phyloP scores from a whole-genome alignment of 108 stramenopile genomes.

The Cyclotella choctawhatcheeana region DNA sequence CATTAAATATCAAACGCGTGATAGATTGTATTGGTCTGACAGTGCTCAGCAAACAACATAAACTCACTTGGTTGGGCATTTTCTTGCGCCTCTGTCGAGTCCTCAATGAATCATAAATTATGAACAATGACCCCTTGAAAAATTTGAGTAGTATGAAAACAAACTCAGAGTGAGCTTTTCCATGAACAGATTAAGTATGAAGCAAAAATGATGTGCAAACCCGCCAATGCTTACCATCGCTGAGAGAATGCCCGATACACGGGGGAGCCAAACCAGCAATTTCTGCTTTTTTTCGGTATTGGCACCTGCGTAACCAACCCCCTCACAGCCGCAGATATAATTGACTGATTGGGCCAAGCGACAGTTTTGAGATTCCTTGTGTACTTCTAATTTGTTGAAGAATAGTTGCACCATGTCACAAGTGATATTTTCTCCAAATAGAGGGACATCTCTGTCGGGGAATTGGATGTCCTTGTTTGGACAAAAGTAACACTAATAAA shows the following conservation, averaged over 20 bases:
- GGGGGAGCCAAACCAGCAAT: slow-evolving; percentile 27
- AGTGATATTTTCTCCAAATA: slow-evolving; percentile 10
- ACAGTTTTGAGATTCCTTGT: slow-evolving; percentile 4
- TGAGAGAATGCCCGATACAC: slow-evolving; percentile 19
- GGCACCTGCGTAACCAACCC: slow-evolving; percentile 20
- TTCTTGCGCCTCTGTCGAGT: background rate
- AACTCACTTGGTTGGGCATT: background rate
- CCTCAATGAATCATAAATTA: slow-evolving; percentile 6
- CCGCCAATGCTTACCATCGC: background rate
- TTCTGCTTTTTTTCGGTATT: slow-evolving; percentile 13
- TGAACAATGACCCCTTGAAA: slow-evolving; percentile 10
- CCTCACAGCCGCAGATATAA: slow-evolving; percentile 35
- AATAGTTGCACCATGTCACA: slow-evolving; percentile 4
- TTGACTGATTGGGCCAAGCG: slow-evolving; percentile 23
- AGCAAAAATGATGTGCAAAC: background rate
- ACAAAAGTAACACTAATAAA: slow-evolving; percentile 11
- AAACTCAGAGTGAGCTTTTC: too few species aligned
- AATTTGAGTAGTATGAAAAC: too few species aligned
- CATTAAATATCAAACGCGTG: too few species aligned
- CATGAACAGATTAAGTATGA: background rate
- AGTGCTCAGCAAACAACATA: too few species aligned
- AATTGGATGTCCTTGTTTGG: slow-evolving; percentile 11
- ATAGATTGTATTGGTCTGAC: too few species aligned
- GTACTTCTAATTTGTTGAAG: background rate
- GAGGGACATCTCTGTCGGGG: slow-evolving; percentile 2